These are phyloP conservation scores for Aspergillus olivimuriae DNA, from an alignment of 495 filamentous ascomycete genomes.

Conservation along the genomic window DNA sequence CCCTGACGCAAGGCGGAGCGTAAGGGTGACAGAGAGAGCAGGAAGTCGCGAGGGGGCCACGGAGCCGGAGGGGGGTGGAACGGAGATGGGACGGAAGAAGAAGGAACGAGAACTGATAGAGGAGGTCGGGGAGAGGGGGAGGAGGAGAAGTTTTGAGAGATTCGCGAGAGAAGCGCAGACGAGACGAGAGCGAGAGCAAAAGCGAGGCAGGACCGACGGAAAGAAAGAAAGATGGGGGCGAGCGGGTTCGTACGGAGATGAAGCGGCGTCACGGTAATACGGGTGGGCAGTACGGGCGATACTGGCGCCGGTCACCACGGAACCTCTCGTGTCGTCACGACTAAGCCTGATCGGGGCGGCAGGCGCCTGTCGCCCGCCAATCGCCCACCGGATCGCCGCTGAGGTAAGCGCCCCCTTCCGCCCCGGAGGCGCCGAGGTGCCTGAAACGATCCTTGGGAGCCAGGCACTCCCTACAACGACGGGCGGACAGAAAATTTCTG, in stretches of 20 bases:
- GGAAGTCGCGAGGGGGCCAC: constrained; percentile 20
- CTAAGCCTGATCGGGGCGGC: constrained; percentile 1
- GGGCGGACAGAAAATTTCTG: not conserved
- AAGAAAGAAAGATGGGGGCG: constrained; percentile 13
- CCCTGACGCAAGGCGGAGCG: constrained; percentile 26
- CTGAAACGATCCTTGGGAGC: not conserved
- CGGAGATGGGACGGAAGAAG: constrained; percentile 5
- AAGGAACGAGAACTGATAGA: constrained; percentile 10
- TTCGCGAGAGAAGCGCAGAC: constrained; percentile 5
- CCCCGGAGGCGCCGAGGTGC: not conserved
- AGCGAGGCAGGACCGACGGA: constrained; percentile 1
- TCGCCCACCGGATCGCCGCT: too few species aligned
- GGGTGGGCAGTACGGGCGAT: too few species aligned
- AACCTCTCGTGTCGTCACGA: constrained; percentile 17
- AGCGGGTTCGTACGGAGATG: constrained; percentile 18
- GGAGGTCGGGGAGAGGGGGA: constrained; percentile 9
- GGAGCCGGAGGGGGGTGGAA: constrained; percentile 17
- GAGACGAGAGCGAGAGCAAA: constrained; percentile 4
- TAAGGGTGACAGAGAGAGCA: constrained; percentile 22
- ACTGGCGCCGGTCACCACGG: too few species aligned
- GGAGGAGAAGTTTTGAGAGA: constrained; percentile 2
- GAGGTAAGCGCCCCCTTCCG: too few species aligned
- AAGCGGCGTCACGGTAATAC: constrained; percentile 18
- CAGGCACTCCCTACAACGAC: too few species aligned
- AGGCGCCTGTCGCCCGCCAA: too few species aligned